Evolutionary conservation across 1,284 basidiomycete genomes (phyloP).

Genomic region (Rhodotorula sp.): DNA sequence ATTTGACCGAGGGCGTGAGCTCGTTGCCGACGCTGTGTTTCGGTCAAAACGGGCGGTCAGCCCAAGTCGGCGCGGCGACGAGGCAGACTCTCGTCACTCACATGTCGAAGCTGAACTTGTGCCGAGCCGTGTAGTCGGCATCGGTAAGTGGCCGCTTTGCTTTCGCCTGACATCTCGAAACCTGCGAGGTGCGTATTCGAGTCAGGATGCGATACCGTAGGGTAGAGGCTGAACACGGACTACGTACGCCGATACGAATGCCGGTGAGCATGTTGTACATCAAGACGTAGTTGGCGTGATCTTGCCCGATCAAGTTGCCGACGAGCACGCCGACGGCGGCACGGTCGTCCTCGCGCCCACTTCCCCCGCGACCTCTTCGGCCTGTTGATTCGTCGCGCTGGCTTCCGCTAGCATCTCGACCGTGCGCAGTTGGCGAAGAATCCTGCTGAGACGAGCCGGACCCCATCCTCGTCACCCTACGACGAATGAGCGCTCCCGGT

Average conservation of each 20-base stretch:
- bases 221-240: neutral
- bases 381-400: neutral
- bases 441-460: conserved; percentile 6
- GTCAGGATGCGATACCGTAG: neutral
- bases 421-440: neutral
- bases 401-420: neutral
- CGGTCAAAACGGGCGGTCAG: neutral
- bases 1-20: conserved; percentile 90
- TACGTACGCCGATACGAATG: conserved; percentile 84
- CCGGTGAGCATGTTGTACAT: conserved; percentile 99
- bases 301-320: conserved; percentile 94
- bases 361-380: neutral
- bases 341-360: neutral
- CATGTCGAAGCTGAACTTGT: conserved; percentile 99
- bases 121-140: conserved; percentile 82
- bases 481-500: conserved; percentile 7
- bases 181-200: conserved; percentile 55
- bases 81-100: conserved; percentile 46
- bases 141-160: conserved; percentile 77
- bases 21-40: conserved; percentile 84
- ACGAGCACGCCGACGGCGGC: conserved; percentile 61
- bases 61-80: neutral
- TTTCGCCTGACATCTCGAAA: conserved; percentile 95
- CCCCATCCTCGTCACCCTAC: conserved; percentile 12
- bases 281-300: conserved; percentile 95